phyloP scores from a whole-genome alignment of 1,284 basidiomycete genomes.

The Leccinum subrobustum region DNA sequence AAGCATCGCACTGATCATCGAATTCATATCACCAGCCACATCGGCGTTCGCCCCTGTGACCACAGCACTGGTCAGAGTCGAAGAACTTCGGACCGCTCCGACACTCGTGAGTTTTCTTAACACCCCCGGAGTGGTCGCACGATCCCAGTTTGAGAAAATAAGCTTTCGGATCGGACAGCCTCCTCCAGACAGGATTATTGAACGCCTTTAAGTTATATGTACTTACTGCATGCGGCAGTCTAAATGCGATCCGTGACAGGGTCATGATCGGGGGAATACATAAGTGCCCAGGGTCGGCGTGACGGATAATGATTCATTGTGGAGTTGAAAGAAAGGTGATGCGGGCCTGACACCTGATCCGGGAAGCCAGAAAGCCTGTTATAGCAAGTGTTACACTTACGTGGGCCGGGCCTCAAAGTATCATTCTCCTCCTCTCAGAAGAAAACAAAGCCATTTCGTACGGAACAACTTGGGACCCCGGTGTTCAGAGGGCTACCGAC shows the following conservation, averaged over 20 bases:
- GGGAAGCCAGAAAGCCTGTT: neutral
- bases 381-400: neutral
- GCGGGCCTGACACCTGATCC: neutral
- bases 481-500: neutral
- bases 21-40: neutral
- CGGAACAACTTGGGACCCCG: neutral
- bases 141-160: slow-evolving; percentile 6
- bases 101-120: neutral
- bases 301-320: neutral
- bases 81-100: neutral
- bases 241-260: neutral
- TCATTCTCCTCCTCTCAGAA: neutral
- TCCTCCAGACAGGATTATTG: neutral
- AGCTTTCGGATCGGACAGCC: neutral
- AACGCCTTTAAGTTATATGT: neutral
- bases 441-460: neutral
- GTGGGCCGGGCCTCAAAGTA: neutral
- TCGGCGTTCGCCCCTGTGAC: neutral
- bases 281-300: neutral
- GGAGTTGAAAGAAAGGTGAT: neutral
- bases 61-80: neutral
- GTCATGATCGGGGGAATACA: neutral
- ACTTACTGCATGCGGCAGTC: neutral
- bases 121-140: neutral
- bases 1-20: neutral